Conservation (phyloP, 768 basidiomycete species). For the Naganishia vaughanmartiniae region DNA sequence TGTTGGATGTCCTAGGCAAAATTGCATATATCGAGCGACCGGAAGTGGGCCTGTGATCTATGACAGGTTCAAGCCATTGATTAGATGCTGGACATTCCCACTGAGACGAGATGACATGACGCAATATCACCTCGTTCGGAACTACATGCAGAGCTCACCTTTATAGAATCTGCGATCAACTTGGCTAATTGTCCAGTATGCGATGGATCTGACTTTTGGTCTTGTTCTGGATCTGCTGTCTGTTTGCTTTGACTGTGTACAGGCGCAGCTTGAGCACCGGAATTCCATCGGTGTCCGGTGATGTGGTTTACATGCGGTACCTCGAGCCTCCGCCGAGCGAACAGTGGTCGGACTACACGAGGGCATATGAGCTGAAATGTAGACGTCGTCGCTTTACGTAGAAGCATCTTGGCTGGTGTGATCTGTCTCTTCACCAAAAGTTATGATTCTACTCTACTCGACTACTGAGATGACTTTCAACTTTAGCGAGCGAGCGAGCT, state of each 20-base stretch:
- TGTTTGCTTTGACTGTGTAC: not conserved
- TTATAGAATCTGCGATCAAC: constrained; percentile 68
- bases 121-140: not conserved
- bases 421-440: no score
- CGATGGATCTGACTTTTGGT: not conserved
- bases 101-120: not conserved
- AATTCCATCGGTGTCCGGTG: not conserved
- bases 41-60: constrained; percentile 87
- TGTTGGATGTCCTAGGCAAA: constrained; percentile 82
- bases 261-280: not conserved
- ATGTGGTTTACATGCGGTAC: no score
- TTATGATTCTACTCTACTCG: no score
- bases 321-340: not conserved
- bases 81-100: not conserved
- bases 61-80: not conserved
- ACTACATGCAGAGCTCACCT: constrained; percentile 55
- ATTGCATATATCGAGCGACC: constrained; percentile 83
- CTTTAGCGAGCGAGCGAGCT: no score
- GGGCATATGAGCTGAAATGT: not conserved
- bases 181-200: constrained; percentile 58
- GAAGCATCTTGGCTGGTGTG: not conserved
- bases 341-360: not conserved
- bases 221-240: not conserved
- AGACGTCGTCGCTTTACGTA: not conserved
- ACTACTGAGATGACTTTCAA: no score